These are phyloP conservation scores for Cladochytrium tenue DNA, from an alignment of 371 early-diverging fungal species.

Conservation along the genomic window DNA sequence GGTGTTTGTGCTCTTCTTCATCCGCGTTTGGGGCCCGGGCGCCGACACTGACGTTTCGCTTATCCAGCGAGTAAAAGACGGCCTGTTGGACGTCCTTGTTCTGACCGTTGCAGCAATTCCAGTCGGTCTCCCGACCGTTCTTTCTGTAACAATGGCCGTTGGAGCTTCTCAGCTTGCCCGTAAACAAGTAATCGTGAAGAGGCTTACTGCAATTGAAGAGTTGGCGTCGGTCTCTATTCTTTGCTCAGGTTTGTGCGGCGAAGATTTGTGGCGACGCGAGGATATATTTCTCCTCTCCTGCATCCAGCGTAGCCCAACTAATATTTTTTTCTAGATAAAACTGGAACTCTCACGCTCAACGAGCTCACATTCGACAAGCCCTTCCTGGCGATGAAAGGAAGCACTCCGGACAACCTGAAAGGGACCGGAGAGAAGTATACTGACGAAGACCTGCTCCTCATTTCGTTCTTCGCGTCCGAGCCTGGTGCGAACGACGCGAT, in stretches of 20 bases:
- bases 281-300: constrained; percentile 1
- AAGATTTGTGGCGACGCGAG: neutral
- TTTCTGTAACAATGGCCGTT: constrained; percentile 95
- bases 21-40: constrained; percentile 29
- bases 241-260: constrained; percentile 59
- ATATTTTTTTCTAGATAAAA: constrained; percentile 68
- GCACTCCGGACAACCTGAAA: constrained; percentile 32
- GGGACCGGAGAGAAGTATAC: constrained; percentile 54
- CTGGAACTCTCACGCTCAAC: constrained; percentile 93
- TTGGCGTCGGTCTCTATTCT: constrained; percentile 91
- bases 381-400: constrained; percentile 66
- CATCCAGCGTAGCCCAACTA: neutral
- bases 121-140: constrained; percentile 93
- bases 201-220: constrained; percentile 92
- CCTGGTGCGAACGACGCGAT: constrained; percentile 90
- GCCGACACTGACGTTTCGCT: neutral
- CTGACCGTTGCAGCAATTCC: constrained; percentile 96
- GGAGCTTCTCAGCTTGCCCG: constrained; percentile 90
- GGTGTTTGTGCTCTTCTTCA: constrained; percentile 79
- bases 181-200: constrained; percentile 93
- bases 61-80: constrained; percentile 48
- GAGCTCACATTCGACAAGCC: constrained; percentile 86
- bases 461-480: constrained; percentile 85
- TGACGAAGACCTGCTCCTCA: constrained; percentile 79
- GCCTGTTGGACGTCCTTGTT: constrained; percentile 81